Conservation (phyloP, 1,284 basidiomycete genomes). For the Malassezia sp. region DNA sequence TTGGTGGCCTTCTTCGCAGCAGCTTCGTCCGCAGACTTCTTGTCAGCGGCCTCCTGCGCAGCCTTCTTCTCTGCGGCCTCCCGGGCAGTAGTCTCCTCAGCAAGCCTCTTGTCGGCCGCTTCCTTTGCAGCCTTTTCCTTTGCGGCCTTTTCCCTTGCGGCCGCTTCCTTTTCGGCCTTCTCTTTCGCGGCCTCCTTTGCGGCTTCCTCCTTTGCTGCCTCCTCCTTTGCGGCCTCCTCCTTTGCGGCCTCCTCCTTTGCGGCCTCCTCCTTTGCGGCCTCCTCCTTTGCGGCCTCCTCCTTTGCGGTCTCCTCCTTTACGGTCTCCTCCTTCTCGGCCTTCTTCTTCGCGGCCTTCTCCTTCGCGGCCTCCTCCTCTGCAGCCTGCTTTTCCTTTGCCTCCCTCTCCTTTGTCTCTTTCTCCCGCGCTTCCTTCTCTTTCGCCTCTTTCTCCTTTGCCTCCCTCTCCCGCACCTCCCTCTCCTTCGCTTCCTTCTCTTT, state of each 20-base stretch:
- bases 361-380: not conserved
- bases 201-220: not conserved
- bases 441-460: not conserved
- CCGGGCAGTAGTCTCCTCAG: not conserved
- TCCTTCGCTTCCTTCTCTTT: slow-evolving; percentile 1
- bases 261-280: not conserved
- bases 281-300: not conserved
- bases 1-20: too few species aligned
- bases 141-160: not conserved
- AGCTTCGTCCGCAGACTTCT: not conserved
- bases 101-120: not conserved
- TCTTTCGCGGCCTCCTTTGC: not conserved
- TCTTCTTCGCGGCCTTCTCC: not conserved
- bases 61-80: not conserved
- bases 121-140: not conserved
- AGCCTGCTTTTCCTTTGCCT: not conserved
- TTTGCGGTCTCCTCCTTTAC: not conserved
- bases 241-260: not conserved
- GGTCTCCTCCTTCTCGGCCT: not conserved
- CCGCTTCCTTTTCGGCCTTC: not conserved
- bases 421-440: not conserved
- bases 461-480: not conserved
- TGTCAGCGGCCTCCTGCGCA: not conserved
- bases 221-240: not conserved
- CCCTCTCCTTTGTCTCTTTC: not conserved